Percentiles rank a stretch among this genome's conserved stretches.
Evolutionary conservation across 2,329 filamentous ascomycete genomes (phyloP).

Genomic region (Trichoderma endophyticum): DNA sequence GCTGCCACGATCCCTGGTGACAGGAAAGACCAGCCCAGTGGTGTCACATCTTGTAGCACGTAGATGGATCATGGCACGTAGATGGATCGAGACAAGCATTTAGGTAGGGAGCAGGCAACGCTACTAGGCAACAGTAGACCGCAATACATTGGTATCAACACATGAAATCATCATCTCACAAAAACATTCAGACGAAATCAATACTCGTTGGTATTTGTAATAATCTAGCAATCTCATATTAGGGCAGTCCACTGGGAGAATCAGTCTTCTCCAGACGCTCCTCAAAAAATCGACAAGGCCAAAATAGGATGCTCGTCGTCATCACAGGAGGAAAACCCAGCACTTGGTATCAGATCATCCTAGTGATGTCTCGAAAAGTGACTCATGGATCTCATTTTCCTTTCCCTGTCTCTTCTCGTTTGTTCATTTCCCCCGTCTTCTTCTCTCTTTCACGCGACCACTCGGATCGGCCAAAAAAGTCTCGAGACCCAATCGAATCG

Average conservation of each 20-base stretch:
- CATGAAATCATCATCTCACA: neutral
- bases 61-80: neutral
- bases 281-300: neutral
- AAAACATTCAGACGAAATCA: neutral
- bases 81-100: neutral
- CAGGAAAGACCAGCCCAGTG: neutral
- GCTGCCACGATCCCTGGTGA: neutral
- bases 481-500: neutral
- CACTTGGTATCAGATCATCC: slow-evolving; percentile 7
- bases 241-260: neutral
- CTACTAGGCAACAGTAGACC: neutral
- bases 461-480: neutral
- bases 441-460: neutral
- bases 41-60: neutral
- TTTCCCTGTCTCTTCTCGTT: neutral
- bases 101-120: neutral
- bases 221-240: neutral
- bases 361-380: slow-evolving; percentile 7
- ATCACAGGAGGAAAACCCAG: neutral
- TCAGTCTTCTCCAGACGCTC: neutral
- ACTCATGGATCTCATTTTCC: neutral
- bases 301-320: neutral
- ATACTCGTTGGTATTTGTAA: neutral
- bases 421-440: neutral
- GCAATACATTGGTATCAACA: neutral